phyloP scores from a whole-genome alignment of 306 rosid genomes.

The Hippophae rhamnoides region DNA sequence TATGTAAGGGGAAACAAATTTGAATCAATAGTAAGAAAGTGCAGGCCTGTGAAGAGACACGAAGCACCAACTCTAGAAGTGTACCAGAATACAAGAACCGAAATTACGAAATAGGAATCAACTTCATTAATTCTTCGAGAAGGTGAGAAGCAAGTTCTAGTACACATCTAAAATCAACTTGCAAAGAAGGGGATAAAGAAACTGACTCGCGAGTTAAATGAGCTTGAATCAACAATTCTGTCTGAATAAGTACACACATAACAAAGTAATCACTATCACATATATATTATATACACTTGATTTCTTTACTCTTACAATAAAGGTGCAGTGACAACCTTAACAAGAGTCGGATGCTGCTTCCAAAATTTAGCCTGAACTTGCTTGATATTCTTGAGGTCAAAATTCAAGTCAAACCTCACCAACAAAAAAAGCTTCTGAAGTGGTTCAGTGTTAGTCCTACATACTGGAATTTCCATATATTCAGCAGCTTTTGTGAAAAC shows the following conservation, averaged over 20 bases:
- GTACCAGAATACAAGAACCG: background rate
- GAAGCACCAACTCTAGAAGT: background rate
- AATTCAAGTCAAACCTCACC: conserved; percentile 92
- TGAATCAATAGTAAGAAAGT: too few species aligned
- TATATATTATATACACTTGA: conserved; percentile 9
- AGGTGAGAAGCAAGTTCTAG: conserved; percentile 92
- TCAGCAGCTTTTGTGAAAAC: conserved; percentile 95
- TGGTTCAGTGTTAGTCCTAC: conserved; percentile 86
- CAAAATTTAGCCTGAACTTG: conserved; percentile 98
- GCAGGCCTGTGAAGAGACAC: too few species aligned
- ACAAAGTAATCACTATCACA: background rate
- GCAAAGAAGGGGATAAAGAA: conserved; percentile 62
- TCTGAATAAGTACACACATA: conserved; percentile 43
- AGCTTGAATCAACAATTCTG: conserved; percentile 92
- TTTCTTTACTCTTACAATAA: background rate
- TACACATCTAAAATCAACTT: conserved; percentile 71
- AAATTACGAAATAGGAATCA: conserved; percentile 28
- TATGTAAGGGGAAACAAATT: too few species aligned
- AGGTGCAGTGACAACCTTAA: conserved; percentile 53
- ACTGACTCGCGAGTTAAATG: conserved; percentile 76
- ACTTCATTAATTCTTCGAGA: conserved; percentile 99
- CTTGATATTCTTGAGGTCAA: conserved; percentile 95
- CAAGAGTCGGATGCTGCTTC: conserved; percentile 97
- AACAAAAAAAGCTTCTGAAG: conserved; percentile 92
- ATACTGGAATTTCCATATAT: conserved; percentile 91